These are phyloP conservation scores for Podaxis pistillaris DNA, from an alignment of 768 basidiomycete genomes.

Conservation along the genomic window DNA sequence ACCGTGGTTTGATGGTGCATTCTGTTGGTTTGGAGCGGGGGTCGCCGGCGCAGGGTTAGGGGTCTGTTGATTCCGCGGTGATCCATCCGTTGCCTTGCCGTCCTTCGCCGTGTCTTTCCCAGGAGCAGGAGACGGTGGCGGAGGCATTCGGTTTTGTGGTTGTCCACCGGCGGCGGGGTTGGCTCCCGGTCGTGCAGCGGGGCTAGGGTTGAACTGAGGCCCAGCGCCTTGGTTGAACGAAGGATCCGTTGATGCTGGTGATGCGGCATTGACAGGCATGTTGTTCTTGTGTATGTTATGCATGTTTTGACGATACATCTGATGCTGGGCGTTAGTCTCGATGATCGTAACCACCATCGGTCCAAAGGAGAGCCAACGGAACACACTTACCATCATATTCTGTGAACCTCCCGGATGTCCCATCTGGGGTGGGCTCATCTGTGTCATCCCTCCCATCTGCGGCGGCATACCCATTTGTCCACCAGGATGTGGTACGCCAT, in stretches of 20 bases:
- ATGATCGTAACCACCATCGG: neutral
- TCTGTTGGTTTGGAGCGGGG: slow-evolving; percentile 9
- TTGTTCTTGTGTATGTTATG: slow-evolving; percentile 33
- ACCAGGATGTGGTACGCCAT: slow-evolving; percentile 20
- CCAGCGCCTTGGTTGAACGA: slow-evolving; percentile 5
- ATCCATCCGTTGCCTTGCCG: slow-evolving; percentile 11
- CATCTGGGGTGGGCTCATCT: slow-evolving; percentile 29
- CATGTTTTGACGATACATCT: slow-evolving; percentile 29
- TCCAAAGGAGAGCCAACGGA: neutral
- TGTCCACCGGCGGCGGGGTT: slow-evolving; percentile 12
- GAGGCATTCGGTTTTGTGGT: slow-evolving; percentile 12
- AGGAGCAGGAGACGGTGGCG: slow-evolving; percentile 13
- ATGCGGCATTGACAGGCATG: slow-evolving; percentile 35
- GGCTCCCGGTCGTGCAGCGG: neutral
- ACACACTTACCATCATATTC: slow-evolving; percentile 22
- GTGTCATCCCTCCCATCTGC: slow-evolving; percentile 35
- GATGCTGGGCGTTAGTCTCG: neutral
- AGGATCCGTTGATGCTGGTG: slow-evolving; percentile 34
- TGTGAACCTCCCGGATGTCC: slow-evolving; percentile 11
- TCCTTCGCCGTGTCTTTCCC: slow-evolving; percentile 10
- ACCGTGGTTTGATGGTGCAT: slow-evolving; percentile 10
- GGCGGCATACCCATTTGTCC: slow-evolving; percentile 32
- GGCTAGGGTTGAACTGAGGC: slow-evolving; percentile 10
- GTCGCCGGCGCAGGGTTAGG: slow-evolving; percentile 9
- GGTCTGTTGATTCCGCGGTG: slow-evolving; percentile 11